These are phyloP conservation scores for Fusarium sp. DNA, from an alignment of 2,329 filamentous ascomycete genomes.

Conservation along the genomic window DNA sequence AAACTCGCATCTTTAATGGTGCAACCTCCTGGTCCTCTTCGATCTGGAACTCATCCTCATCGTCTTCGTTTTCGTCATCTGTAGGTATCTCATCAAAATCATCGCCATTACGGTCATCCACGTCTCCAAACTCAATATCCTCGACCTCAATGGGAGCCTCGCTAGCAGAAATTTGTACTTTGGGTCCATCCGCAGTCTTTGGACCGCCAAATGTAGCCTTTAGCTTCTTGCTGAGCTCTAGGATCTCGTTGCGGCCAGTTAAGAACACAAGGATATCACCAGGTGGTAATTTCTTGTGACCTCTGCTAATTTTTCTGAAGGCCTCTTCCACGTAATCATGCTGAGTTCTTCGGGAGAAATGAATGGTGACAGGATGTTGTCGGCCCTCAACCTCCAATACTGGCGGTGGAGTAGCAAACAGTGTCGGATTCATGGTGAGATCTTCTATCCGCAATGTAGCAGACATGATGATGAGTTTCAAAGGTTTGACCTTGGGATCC, in stretches of 20 bases:
- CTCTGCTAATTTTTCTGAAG: conserved; percentile 85
- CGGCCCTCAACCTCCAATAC: conserved; percentile 90
- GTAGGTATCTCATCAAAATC: conserved; percentile 68
- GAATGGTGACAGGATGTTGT: conserved; percentile 88
- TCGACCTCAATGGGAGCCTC: conserved; percentile 85
- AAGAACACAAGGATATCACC: conserved; percentile 94
- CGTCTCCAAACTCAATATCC: conserved; percentile 82
- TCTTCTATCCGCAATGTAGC: conserved; percentile 92
- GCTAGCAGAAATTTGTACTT: conserved; percentile 77
- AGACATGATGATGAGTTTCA: conserved; percentile 98
- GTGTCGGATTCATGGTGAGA: conserved; percentile 81
- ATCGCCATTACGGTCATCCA: conserved; percentile 69
- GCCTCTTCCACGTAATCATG: conserved; percentile 92
- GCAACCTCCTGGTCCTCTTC: conserved; percentile 69
- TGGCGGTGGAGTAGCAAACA: conserved; percentile 83
- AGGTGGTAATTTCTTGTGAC: conserved; percentile 87
- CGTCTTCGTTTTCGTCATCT: conserved; percentile 65
- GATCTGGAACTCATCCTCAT: conserved; percentile 75
- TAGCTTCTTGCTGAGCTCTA: conserved; percentile 80
- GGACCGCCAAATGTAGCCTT: conserved; percentile 72
- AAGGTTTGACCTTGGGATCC: conserved; percentile 74
- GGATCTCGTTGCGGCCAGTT: conserved; percentile 93
- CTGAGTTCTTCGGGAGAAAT: conserved; percentile 85
- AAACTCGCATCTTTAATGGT: conserved; percentile 80
- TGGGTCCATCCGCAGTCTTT: conserved; percentile 66